Evolutionary conservation across 805 yeast genomes (phyloP).

Genomic region (Kuraishia ogatae): DNA sequence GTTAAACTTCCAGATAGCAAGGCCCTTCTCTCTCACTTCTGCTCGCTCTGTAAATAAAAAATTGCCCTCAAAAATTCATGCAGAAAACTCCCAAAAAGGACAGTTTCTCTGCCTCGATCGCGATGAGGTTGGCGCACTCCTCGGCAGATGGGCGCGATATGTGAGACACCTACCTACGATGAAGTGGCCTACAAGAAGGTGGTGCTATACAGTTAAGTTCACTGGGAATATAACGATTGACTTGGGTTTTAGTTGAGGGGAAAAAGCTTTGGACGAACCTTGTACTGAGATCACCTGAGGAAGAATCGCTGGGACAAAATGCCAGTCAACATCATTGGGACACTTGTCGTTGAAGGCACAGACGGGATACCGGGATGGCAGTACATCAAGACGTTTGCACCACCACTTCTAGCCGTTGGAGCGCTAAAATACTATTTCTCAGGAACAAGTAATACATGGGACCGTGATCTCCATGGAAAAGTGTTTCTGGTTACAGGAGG

Average conservation of each 20-base stretch:
- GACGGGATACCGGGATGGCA: constrained; percentile 69
- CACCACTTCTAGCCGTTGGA: constrained; percentile 36
- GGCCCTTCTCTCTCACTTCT: background rate
- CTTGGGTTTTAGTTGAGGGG: background rate
- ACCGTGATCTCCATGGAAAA: constrained; percentile 83
- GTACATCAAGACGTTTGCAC: constrained; percentile 46
- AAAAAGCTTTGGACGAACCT: background rate
- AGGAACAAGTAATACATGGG: constrained; percentile 86
- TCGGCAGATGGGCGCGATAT: background rate
- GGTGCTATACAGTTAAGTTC: no score
- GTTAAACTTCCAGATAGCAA: no score
- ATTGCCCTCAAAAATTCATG: background rate
- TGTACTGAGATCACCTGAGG: no score
- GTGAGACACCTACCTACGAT: background rate
- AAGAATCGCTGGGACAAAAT: constrained; percentile 25
- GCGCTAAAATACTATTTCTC: constrained; percentile 64
- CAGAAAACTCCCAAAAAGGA: background rate
- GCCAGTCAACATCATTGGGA: constrained; percentile 82
- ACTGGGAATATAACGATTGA: no score
- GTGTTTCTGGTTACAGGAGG: constrained; percentile 89
- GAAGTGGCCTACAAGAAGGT: no score
- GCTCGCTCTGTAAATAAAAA: background rate
- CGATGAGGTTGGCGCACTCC: background rate
- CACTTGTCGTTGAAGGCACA: constrained; percentile 64
- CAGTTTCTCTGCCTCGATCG: background rate